phyloP scores from a whole-genome alignment of 345 rosid species.

The Bruguiera sexangula region DNA sequence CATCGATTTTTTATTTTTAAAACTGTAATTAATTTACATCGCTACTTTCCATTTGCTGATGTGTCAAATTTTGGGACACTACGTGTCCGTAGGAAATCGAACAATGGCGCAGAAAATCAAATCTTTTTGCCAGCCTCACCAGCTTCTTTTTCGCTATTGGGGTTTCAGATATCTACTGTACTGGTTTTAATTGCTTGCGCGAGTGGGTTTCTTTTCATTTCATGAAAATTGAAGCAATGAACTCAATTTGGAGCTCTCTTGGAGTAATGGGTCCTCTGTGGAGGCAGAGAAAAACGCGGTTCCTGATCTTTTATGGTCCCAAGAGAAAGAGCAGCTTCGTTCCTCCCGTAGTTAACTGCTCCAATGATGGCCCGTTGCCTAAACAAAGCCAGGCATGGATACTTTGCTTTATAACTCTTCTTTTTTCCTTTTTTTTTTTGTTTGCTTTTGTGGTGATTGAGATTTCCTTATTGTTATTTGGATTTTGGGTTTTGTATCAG shows the following conservation, averaged over 20 bases:
- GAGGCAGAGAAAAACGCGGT: conserved; percentile 22
- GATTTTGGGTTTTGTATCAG: conserved; percentile 13
- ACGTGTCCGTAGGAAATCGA: too few relatives aligned
- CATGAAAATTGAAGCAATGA: too few relatives aligned
- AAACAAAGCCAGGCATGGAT: conserved; percentile 39
- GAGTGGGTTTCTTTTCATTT: too few relatives aligned
- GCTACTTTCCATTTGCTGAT: too few relatives aligned
- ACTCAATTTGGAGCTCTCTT: conserved; percentile 28
- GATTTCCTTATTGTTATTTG: neutral
- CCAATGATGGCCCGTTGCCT: conserved; percentile 39
- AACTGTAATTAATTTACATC: too few relatives aligned
- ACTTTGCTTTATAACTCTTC: neutral
- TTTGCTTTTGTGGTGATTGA: neutral
- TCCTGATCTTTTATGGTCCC: conserved; percentile 18
- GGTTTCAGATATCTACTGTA: too few relatives aligned
- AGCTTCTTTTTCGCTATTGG: too few relatives aligned
- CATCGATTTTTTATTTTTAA: too few relatives aligned
- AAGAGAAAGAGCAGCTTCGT: conserved; percentile 29
- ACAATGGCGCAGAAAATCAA: too few relatives aligned
- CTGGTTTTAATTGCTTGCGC: too few relatives aligned
- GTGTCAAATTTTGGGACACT: too few relatives aligned
- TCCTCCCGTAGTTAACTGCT: conserved; percentile 37
- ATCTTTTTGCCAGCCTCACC: too few relatives aligned
- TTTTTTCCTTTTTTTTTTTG: neutral
- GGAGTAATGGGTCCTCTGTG: conserved; percentile 36